phyloP scores from a whole-genome alignment of 352 stramenopile species.

The Saprolegnia diclina region DNA sequence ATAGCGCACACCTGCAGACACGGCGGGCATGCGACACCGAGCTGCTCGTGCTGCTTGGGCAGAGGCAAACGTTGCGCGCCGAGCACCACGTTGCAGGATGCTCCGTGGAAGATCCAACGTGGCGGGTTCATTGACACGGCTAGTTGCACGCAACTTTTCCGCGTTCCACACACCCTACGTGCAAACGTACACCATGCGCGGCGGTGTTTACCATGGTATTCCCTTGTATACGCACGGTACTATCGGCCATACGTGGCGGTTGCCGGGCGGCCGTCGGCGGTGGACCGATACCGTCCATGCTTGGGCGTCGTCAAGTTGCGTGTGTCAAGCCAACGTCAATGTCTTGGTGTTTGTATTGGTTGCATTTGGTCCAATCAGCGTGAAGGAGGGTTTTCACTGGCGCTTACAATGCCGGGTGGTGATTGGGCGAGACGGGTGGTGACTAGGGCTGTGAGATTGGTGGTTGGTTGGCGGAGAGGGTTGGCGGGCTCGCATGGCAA shows the following conservation, averaged over 20 bases:
- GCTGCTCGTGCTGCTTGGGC: no score
- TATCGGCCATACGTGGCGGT: no score
- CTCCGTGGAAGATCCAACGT: no score
- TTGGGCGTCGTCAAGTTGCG: neutral
- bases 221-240: no score
- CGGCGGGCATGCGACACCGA: no score
- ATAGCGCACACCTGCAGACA: no score
- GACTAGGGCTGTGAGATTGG: conserved; percentile 11
- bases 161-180: neutral
- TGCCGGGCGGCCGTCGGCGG: no score
- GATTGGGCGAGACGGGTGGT: conserved; percentile 9
- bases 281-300: no score
- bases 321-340: neutral
- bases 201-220: neutral
- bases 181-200: neutral
- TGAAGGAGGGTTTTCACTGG: conserved; percentile 7
- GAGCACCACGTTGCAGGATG: no score
- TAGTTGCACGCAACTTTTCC: neutral
- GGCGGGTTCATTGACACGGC: neutral
- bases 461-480: conserved; percentile 22
- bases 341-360: neutral
- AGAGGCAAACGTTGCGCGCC: no score
- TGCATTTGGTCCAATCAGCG: conserved; percentile 15
- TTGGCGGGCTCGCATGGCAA: neutral
- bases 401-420: conserved; percentile 3